Base-by-base conservation (phyloP, 1,284 basidiomycete species). In the Ceratorhiza oryzae-sativae region DNA sequence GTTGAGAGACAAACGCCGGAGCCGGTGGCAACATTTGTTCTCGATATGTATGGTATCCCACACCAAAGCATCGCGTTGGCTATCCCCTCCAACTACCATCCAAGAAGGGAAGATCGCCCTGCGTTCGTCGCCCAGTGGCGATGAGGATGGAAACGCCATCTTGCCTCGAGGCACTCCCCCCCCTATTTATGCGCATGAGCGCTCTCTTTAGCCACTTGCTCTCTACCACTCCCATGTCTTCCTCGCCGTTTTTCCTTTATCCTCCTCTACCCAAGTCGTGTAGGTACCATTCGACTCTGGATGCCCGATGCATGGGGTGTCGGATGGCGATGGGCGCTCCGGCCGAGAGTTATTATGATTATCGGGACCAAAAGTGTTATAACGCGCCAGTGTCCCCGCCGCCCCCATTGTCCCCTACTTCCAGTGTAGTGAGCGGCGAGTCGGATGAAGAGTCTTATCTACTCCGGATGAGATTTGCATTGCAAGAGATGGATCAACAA, bases 361-460 rank as follows among this genome's bases (percentile, higher is more conserved):
- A 20, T 12, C 30, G 13, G 20, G 63, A 34, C 15, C 63, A 67
- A 27, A 18, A 34, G 36, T 20, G 63, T 6, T 67, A 67, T 39
- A 51, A 53, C 36, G 30, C 60, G 12, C 15, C n/a, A 12, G 34
- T 25, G 4, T 45, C 41, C 3, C 48, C 48, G 9, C 63, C 49
- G 41, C 27, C 60, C 23, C 27, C 42, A 30, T 49, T 49, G 49
- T 51, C 32, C 5, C 58, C 58, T 23, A 27, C 41, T 23, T 3
- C n/a, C 39, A 48, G 32, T 5, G 63, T 41, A 6, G 32, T 61
- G 13, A 61, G 20, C 3, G 59, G 63, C 6, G 63, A 67, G 25
- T 67, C 63, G 49, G 63, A 67, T 39, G 63, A 67, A 25, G 63
- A 67, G 63, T 67, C 63, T 34, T 67, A 67, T 23, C 23, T 67